A percentile compares a stretch with the other conserved stretches of the same genome.
These are phyloP conservation scores for Pythium insidiosum DNA, from an alignment of 352 stramenopile species.

Conservation along the genomic window DNA sequence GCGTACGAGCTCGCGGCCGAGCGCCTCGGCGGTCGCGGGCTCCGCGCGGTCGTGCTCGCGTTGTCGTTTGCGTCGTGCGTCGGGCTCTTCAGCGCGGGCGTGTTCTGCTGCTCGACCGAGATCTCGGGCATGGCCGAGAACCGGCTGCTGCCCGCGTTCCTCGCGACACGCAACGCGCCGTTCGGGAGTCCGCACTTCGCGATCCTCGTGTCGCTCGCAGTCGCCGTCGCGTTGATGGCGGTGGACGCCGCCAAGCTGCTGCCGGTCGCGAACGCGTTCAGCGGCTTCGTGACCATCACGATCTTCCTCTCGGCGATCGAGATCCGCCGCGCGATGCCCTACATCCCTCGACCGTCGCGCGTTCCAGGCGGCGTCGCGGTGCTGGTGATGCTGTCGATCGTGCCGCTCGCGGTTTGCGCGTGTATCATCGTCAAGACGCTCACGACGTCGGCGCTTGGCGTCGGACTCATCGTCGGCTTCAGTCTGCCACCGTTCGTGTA, in stretches of 20 bases:
- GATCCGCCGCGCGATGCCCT: slow-evolving; percentile 37
- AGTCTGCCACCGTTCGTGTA: not conserved
- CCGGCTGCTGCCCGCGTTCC: slow-evolving; percentile 66
- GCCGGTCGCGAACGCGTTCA: slow-evolving; percentile 88
- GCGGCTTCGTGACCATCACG: slow-evolving; percentile 52
- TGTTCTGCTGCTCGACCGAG: slow-evolving; percentile 87
- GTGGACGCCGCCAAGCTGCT: slow-evolving; percentile 70
- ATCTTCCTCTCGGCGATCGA: slow-evolving; percentile 80
- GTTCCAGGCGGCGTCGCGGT: slow-evolving; percentile 10
- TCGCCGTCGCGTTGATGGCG: slow-evolving; percentile 31
- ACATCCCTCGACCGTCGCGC: slow-evolving; percentile 25
- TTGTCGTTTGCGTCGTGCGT: slow-evolving; percentile 70
- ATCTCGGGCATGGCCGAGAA: slow-evolving; percentile 73
- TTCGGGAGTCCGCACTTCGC: slow-evolving; percentile 33
- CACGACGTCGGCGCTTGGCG: slow-evolving; percentile 1
- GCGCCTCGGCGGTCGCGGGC: slow-evolving; percentile 67
- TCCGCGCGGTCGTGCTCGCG: slow-evolving; percentile 82
- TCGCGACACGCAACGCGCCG: slow-evolving; percentile 39
- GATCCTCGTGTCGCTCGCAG: slow-evolving; percentile 22
- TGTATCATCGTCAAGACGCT: slow-evolving; percentile 11
- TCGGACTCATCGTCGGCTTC: slow-evolving; percentile 8
- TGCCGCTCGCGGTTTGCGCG: slow-evolving; percentile 5
- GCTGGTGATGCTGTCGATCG: slow-evolving; percentile 3
- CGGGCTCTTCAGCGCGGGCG: slow-evolving; percentile 86
- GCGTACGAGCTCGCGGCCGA: slow-evolving; percentile 81